Evolutionary conservation across 345 rosid species (phyloP), one percentile per base, ranked within the genome.

Genomic region (Pugionium cornutum): DNA sequence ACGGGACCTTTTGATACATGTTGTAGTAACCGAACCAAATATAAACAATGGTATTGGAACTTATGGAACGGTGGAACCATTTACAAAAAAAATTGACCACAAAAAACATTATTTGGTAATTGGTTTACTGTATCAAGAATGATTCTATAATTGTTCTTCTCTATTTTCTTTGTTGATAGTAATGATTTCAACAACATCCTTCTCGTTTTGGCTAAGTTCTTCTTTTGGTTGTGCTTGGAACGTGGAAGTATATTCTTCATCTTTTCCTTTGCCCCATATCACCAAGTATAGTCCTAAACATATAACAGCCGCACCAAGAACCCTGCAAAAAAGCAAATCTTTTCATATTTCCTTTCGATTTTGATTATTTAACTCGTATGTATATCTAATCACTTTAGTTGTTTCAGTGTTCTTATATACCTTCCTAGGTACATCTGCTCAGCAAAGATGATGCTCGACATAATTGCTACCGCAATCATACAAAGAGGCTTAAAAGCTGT

Each of bases 221-320:
- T 55, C 64, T n/a, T 62, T 65, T 9, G 65, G 48, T 11, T 82
- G 42, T 50, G 75, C 40, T 9, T 52, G 58, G 10, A 49, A 9
- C 25, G 64, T 46, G 6, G 77, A 28, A 31, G 65, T 40, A 32
- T 75, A 33, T 48, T 68, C 3, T 41, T 86, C 50, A 66, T 91
- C 97, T 70, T 86, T 86, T 80, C 76, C 41, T 69, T 88, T 86
- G 2, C 97, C 94, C 96, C 96, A 91, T 4, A 88, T 78, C 26
- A 91, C 91, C 10, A 86, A 78, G 62, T 83, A 88, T 32, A 91
- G 68, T 40, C 97, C 97, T 50, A 59, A 88, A 43, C 86, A 86
- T 53, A 88, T 83, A 73, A 84, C 62, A 7, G 74, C n/a, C 2
- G 91, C 96, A 4, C 97, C 97, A 25, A 88, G 63, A 28, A 77